Base-by-base conservation (phyloP, 768 basidiomycete species). In the Suillus americanus region DNA sequence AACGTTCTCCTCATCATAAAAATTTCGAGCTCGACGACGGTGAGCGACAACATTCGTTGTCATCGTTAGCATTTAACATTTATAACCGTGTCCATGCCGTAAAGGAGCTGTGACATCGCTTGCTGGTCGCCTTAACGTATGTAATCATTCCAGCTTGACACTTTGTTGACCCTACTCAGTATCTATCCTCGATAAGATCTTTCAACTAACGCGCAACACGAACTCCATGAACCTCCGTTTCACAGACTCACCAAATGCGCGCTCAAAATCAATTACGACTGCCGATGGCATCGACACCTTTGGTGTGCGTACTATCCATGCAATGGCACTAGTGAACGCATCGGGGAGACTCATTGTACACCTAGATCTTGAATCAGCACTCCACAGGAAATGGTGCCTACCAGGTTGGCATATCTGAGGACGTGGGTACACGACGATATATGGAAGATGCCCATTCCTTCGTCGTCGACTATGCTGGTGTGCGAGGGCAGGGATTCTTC, bases 371-470 rank as follows among this genome's bases (percentile, higher is more conserved):
- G 69, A 80, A 79, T 69, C 81, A 91, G 64, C 91, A 94, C 74
- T 89, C 92, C 20, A 76, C 81, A 60, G 82, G 87, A 63, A 87
- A 89, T 68, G 74, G 83, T 2, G 81, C 86, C 6, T 94, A 88
- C 76, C 82, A 87, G 62, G 83, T 83, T 60, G 82, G 81, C 30
- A 85, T 90, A 12, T 81, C 89, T 41, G 95, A 97, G 70, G 94
- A 97, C 79, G 95, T 89, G 77, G 94, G 95, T 55, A 85, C 90
- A 62, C 82, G 97, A 66, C 83, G 97, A 67, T 93, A 91, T 59
- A 99, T 99, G 97, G 97, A 99, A 78, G 97, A 99, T 75, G 88
- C 94, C 8, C 95, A 99, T 75, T 94, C 95, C 28, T 97, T 98
- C 72, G 89, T 99, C 64, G 91, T 96, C 66, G 96, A 99, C 74